Evolutionary conservation across 1,284 basidiomycete genomes (phyloP).

Genomic region (Malassezia cuniculi): DNA sequence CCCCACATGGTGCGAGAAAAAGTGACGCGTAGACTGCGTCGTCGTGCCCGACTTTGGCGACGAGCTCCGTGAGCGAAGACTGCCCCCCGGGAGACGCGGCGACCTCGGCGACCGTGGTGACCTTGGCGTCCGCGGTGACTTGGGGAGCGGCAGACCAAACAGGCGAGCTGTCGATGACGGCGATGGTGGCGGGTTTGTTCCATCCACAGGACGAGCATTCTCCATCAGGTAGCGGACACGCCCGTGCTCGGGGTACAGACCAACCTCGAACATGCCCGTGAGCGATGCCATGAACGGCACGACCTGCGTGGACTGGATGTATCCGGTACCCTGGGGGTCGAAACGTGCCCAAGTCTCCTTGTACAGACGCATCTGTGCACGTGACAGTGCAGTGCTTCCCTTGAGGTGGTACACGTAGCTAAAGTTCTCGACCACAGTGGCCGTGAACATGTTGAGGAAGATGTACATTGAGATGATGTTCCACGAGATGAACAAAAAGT

Average conservation of each 20-base stretch:
- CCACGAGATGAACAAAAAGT: slow-evolving; percentile 83
- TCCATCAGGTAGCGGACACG: slow-evolving; percentile 18
- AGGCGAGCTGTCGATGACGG: slow-evolving; percentile 15
- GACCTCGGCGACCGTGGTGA: too few species aligned
- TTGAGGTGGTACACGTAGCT: slow-evolving; percentile 87
- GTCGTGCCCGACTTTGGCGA: too few species aligned
- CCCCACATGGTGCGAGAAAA: slow-evolving; percentile 3
- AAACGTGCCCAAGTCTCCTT: slow-evolving; percentile 86
- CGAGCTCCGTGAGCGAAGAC: too few species aligned
- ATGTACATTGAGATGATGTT: slow-evolving; percentile 76
- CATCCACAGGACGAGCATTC: slow-evolving; percentile 4
- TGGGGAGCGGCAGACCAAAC: too few species aligned
- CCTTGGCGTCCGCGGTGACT: too few species aligned
- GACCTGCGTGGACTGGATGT: slow-evolving; percentile 60
- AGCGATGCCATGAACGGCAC: slow-evolving; percentile 58
- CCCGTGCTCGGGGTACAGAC: slow-evolving; percentile 22
- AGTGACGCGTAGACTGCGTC: too few species aligned
- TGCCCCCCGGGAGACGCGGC: too few species aligned
- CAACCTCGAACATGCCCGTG: slow-evolving; percentile 32
- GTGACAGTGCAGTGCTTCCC: slow-evolving; percentile 66
- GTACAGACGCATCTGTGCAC: slow-evolving; percentile 58
- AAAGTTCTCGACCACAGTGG: slow-evolving; percentile 92
- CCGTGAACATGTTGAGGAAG: slow-evolving; percentile 67
- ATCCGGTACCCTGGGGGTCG: slow-evolving; percentile 65
- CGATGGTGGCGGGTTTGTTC: slow-evolving; percentile 1